Conservation (phyloP, 2,329 filamentous ascomycete genomes). For the Fusarium sterilihyphosum region DNA sequence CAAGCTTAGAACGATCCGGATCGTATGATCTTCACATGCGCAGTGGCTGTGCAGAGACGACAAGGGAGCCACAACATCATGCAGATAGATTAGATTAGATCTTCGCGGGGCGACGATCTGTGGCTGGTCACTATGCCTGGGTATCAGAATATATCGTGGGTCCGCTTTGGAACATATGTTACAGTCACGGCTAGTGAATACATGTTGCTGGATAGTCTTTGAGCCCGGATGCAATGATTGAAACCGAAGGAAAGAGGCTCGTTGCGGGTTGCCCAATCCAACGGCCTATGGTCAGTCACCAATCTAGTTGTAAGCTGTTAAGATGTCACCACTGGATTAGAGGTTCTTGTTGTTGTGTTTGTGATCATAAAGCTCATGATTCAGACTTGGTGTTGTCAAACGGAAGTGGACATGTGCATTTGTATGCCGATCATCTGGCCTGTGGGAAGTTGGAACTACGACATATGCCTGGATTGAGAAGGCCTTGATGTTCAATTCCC, state of each 20-base stretch:
- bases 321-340: accelerated
- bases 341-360: background rate
- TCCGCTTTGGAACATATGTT: background rate
- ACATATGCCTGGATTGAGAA: background rate
- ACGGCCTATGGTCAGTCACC: too few species aligned
- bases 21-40: background rate
- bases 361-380: background rate
- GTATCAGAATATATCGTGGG: background rate
- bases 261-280: too few species aligned
- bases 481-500: accelerated
- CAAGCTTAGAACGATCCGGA: background rate
- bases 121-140: background rate
- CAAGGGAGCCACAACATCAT: background rate
- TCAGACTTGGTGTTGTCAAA: background rate
- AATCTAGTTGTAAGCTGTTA: accelerated
- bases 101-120: background rate
- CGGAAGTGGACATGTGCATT: accelerated
- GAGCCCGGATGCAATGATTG: too few species aligned
- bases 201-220: too few species aligned
- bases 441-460: too few species aligned
- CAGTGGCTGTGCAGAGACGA: background rate
- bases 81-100: background rate
- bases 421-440: background rate
- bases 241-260: too few species aligned
- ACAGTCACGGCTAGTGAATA: background rate